Base-by-base conservation (phyloP, 2,329 filamentous ascomycete species). In the Penicillium sp. region DNA sequence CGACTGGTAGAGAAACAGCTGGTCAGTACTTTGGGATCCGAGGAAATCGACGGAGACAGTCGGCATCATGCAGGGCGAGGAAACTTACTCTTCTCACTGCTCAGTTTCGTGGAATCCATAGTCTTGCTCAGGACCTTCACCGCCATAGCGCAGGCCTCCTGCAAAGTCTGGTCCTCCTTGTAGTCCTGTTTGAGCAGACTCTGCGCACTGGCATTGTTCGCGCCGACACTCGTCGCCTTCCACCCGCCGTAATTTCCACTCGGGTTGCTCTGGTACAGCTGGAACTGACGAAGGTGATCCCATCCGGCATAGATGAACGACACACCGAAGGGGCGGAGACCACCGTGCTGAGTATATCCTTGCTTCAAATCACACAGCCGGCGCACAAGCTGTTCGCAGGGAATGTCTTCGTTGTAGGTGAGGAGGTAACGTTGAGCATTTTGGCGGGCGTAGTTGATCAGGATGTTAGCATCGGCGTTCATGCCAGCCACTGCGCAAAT, bases 71-170 rank as follows among this genome's bases (percentile, higher is more conserved):
- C 15, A 28, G 18, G 8, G 48, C 6, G 8, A 12, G 15, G 15
- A 35, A 38, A 46, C 88, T 73, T 76, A 95, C 91, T 95, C 83
- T 98, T 98, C 81, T 98, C 93, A 68, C 90, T 95, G 78, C 90
- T 96, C 68, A 98, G 76, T 80, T 96, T 98, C 47, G 92, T 97
- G 47, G 91, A 95, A 72, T 98, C 93, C 95, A 98, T 98, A 5
- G 93, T 98, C 84, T 98, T 98, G 81, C 93, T 97, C 59, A 98
- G 76, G 56, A 98, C 93, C 81, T 98, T 98, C 71, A 98, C 93
- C 9, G 93, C 93, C 80, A 96, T 87, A 47, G 87, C 90, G 71
- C 93, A 98, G 4, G 95, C 93, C 77, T 98, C 93, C 77, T 95
- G 89, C 67, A 98, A 74, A 59, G 89, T 87, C 73, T 91, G 97